These are phyloP conservation scores for Striga hermonthica DNA, from an alignment of 305 asterid species.

Conservation along the genomic window DNA sequence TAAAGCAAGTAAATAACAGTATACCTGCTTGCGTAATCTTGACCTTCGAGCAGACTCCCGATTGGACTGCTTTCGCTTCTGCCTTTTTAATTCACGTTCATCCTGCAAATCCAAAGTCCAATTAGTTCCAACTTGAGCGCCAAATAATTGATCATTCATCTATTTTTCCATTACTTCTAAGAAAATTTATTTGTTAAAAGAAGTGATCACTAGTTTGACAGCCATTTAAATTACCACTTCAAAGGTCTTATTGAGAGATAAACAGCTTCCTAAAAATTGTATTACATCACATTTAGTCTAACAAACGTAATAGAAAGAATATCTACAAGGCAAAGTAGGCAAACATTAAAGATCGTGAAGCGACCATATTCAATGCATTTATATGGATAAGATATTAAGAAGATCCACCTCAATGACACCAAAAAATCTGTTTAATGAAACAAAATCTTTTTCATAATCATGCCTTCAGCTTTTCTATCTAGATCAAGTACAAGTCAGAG, in stretches of 20 bases:
- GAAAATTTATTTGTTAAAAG: constrained; percentile 1
- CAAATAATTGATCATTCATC: constrained; percentile 5
- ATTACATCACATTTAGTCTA: not conserved
- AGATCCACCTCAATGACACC: not conserved
- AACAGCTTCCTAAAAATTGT: constrained; percentile 2
- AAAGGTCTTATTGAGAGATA: not conserved
- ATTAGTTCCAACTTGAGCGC: constrained; percentile 22
- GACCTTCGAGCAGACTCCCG: constrained; percentile 98
- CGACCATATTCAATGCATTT: not conserved
- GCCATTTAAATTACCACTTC: not conserved
- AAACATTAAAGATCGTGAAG: not conserved
- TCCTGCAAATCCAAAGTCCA: constrained; percentile 47
- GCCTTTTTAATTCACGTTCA: constrained; percentile 86
- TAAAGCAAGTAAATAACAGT: constrained; percentile 4
- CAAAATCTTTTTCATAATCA: not conserved
- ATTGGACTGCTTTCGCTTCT: constrained; percentile 93
- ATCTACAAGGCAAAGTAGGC: not conserved
- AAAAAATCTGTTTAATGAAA: not conserved
- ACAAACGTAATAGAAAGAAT: not conserved
- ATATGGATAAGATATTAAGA: not conserved
- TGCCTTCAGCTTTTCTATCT: not conserved
- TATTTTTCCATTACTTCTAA: not conserved
- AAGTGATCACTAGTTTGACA: constrained; percentile 4
- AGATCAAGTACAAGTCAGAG: not conserved
- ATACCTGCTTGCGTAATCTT: constrained; percentile 92